Conservation (phyloP, 441 rosid species). For the Metrosideros polymorpha region DNA sequence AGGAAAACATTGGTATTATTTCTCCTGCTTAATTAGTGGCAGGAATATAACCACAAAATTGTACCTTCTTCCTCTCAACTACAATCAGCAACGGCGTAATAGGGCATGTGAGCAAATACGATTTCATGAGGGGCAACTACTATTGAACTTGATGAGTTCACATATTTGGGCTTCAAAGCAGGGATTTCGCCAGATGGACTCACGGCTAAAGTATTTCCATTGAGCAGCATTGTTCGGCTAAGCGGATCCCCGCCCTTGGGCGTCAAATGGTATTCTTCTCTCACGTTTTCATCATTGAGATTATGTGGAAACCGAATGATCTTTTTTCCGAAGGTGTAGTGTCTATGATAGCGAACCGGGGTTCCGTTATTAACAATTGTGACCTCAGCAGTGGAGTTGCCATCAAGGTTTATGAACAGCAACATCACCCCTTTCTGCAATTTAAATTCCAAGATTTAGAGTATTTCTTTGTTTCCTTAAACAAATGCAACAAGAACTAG, state of each 20-base stretch:
- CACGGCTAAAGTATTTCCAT: slow-evolving; percentile 55
- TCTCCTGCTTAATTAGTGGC: slow-evolving; percentile 16
- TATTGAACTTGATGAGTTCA: slow-evolving; percentile 46
- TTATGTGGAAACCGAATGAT: slow-evolving; percentile 11
- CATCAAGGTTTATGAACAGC: slow-evolving; percentile 74
- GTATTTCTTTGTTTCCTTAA: slow-evolving; percentile 1
- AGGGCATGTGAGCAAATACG: slow-evolving; percentile 61
- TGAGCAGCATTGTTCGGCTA: slow-evolving; percentile 76
- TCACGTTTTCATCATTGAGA: slow-evolving; percentile 12
- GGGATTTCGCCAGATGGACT: slow-evolving; percentile 59
- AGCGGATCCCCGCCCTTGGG: slow-evolving; percentile 69
- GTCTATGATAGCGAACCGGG: not conserved
- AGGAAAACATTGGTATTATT: not conserved
- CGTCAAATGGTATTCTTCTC: slow-evolving; percentile 89
- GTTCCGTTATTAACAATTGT: slow-evolving; percentile 10
- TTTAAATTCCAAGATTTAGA: not conserved
- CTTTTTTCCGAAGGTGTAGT: slow-evolving; percentile 7
- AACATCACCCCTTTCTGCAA: slow-evolving; percentile 72
- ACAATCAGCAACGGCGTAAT: slow-evolving; percentile 54
- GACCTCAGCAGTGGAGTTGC: slow-evolving; percentile 35
- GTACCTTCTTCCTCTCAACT: slow-evolving; percentile 14
- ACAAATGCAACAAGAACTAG: not conserved
- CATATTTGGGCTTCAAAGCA: slow-evolving; percentile 36
- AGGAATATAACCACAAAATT: slow-evolving; percentile 7
- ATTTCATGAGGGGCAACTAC: slow-evolving; percentile 56